Percentiles rank a stretch among this genome's conserved stretches.
These are phyloP conservation scores for Stropharia rugosoannulata DNA, from an alignment of 768 basidiomycete genomes.

Conservation along the genomic window DNA sequence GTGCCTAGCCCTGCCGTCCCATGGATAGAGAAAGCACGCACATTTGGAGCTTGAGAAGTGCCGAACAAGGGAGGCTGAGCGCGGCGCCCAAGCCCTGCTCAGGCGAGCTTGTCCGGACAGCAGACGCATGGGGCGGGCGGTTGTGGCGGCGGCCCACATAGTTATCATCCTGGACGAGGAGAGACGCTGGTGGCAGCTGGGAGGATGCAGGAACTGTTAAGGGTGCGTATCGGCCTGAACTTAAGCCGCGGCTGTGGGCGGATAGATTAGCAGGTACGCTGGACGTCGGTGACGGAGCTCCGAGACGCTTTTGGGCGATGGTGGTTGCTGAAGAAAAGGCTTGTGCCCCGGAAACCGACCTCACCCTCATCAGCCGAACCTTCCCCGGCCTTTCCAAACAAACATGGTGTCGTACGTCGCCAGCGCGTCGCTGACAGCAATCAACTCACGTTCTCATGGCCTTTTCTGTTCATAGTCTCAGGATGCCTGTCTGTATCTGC, in stretches of 20 bases:
- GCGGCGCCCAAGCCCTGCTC: slow-evolving; percentile 12
- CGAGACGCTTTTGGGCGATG: neutral
- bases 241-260: slow-evolving; percentile 3
- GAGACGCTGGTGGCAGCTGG: neutral
- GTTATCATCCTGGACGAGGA: neutral
- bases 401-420: neutral
- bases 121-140: slow-evolving; percentile 14
- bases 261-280: slow-evolving; percentile 3
- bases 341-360: neutral
- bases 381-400: neutral
- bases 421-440: neutral
- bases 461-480: too few species aligned
- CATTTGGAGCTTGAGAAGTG: slow-evolving; percentile 18
- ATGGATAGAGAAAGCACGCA: slow-evolving; percentile 6
- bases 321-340: slow-evolving; percentile 1
- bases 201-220: neutral
- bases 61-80: slow-evolving; percentile 7
- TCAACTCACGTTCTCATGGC: too few species aligned
- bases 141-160: slow-evolving; percentile 13
- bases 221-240: neutral
- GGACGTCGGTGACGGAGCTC: slow-evolving; percentile 5
- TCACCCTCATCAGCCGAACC: neutral
- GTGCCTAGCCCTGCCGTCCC: neutral
- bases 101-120: slow-evolving; percentile 14
- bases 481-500: too few species aligned